Base-by-base conservation (phyloP, 192 early-diverging fungal species). In the Backusella mclennaniae region DNA sequence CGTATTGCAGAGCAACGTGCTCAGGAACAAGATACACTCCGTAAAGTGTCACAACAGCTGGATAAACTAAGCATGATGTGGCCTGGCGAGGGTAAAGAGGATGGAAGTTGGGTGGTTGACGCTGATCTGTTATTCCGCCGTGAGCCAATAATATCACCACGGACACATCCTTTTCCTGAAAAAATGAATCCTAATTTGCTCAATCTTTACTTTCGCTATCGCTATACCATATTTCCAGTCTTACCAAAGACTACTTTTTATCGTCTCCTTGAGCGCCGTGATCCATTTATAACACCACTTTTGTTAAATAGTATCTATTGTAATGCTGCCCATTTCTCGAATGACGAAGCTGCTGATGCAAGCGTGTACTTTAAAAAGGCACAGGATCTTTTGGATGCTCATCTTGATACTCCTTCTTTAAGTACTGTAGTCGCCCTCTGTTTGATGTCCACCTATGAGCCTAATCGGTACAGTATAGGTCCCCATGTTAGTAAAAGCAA, bases 371-470 rank as follows among this genome's bases (percentile, higher is more conserved):
- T 42, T 63, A 66, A 68, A 31, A 69, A 73, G 39, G 79, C 79
- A 0, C 23, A 68, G 29, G 9, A 19, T 17, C 21, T 81, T 26
- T 42, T 81, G 4, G 69, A 67, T 31, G 3, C 67, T 42, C 26
- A 39, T 21, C 23, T 73, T 3, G 69, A 74, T 69, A 70, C 38
- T 1, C 75, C 79, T 21, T 12, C 31, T 23, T 19, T 76, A 39
- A 76, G 79, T 21, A 76, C 79, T 7, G 49, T 81, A 6, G 42
- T 76, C 3, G 59, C 75, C 31, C 36, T 81, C 7, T 71, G 74
- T 49, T 38, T 81, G 12, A 26, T 81, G 56, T 59, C 75, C 6
- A 41, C 46, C 15, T 81, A 73, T 68, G 79, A 81, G 26, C 42
- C 76, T 15, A 71, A 70, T 56, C 49, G 76, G 12, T 36, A 73